Evolutionary conservation across 768 basidiomycete species (phyloP), one percentile per base, ranked within the genome.

Genomic region (Termitomyces sp.): DNA sequence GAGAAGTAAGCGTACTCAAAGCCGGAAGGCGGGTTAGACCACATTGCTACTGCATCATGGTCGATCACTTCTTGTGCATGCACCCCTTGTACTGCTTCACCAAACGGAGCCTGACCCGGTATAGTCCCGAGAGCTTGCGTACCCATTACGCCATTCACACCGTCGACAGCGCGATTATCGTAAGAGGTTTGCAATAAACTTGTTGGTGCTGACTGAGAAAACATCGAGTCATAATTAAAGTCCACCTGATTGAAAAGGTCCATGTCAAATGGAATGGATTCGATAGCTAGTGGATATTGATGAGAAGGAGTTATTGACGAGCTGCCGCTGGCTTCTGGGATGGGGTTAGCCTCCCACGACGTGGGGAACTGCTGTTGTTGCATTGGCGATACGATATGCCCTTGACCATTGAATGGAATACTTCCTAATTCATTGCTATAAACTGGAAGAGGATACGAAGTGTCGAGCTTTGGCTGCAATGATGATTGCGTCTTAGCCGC

Each of bases 1-100:
- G 27, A n/a, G 27, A 39, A 48, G 10, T 9, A 29, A 27, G 72
- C 85, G 66, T 64, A 88, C 86, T 84, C 83, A 60, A 85, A 85
- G 16, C 82, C 79, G 11, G 77, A 74, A 1, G 86, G 85, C n/a
- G 84, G 82, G 56, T 72, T 77, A 1, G 82, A 83, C 86, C 87
- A 89, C 83, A 88, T 85, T 25, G 79, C 76, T 45, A 84, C 76
- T 38, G 81, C 77, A 58, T 80, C 80, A 48, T 70, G 70, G 60
- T 85, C 77, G 50, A 78, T 65, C 38, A 64, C 63, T 6, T 53
- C 54, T 39, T 66, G 62, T 39, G 40, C 31, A 50, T 58, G 48
- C 10, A 36, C 29, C 35, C 25, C 58, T 15, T 11, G 40, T n/a
- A 50, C 56, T 12, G 5, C 23, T 32, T 20, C 35, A 25, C 25